Conservation (phyloP, 371 early-diverging fungal species). For the Syncephalastrum sp. region DNA sequence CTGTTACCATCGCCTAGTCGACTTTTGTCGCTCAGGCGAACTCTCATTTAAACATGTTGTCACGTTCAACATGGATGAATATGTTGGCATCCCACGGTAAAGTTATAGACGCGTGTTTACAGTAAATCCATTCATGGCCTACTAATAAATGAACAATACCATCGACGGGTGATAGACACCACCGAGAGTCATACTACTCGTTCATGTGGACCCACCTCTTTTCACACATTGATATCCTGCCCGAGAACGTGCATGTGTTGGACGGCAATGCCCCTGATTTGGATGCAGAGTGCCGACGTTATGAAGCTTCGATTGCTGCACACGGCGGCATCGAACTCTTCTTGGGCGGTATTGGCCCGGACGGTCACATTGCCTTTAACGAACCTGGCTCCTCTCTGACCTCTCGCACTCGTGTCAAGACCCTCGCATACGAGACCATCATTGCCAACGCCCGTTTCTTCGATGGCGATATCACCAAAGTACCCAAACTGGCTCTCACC, state of each 20-base stretch:
- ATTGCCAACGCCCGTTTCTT: conserved; percentile 89
- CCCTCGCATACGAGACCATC: conserved; percentile 88
- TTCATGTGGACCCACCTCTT: conserved; percentile 88
- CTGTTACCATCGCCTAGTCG: conserved; percentile 64
- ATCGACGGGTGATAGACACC: conserved; percentile 42
- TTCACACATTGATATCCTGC: conserved; percentile 77
- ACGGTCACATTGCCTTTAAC: conserved; percentile 91
- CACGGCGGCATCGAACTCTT: conserved; percentile 86
- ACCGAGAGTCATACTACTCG: conserved; percentile 84
- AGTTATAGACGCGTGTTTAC: neutral
- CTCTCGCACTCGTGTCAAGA: conserved; percentile 86
- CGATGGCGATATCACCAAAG: conserved; percentile 83
- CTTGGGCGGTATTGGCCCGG: conserved; percentile 84
- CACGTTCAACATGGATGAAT: conserved; percentile 81
- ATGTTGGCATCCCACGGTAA: conserved; percentile 44
- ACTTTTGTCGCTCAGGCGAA: conserved; percentile 57
- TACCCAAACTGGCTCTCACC: conserved; percentile 86
- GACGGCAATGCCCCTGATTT: conserved; percentile 84
- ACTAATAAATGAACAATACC: neutral
- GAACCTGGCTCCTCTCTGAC: conserved; percentile 89
- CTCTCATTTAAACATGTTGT: conserved; percentile 64
- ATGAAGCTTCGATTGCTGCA: conserved; percentile 74
- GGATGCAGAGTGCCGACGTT: conserved; percentile 76
- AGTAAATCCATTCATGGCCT: no score
- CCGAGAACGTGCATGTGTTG: conserved; percentile 79